These are phyloP conservation scores for Pseudohalonectria lignicola DNA, from an alignment of 2,329 filamentous ascomycete species.

Conservation along the genomic window DNA sequence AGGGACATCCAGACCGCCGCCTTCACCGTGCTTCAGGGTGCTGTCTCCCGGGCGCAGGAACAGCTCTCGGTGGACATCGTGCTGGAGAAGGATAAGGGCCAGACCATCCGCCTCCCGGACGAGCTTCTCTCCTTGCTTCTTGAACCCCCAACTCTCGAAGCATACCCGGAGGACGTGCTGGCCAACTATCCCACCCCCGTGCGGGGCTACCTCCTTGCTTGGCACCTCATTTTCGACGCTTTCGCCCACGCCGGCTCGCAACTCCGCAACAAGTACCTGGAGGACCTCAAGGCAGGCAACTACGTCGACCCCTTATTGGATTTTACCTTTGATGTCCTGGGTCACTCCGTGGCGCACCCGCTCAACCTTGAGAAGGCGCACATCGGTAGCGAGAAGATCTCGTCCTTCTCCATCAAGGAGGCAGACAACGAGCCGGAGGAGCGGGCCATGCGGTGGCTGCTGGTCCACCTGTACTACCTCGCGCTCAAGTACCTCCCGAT, in stretches of 20 bases:
- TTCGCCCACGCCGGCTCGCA: conserved; percentile 70
- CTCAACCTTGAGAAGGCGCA: conserved; percentile 61
- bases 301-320: conserved; percentile 60
- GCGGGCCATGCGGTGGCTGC: conserved; percentile 69
- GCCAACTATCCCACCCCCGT: conserved; percentile 58
- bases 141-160: conserved; percentile 62
- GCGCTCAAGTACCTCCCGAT: conserved; percentile 66
- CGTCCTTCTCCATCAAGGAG: conserved; percentile 37
- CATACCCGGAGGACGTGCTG: conserved; percentile 53
- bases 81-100: conserved; percentile 51
- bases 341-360: conserved; percentile 62
- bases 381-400: conserved; percentile 47
- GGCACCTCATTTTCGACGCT: conserved; percentile 83
- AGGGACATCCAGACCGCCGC: conserved; percentile 67
- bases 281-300: conserved; percentile 65
- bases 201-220: conserved; percentile 75
- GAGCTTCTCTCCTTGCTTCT: conserved; percentile 77
- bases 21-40: conserved; percentile 67
- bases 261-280: conserved; percentile 69
- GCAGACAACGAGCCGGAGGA: conserved; percentile 51
- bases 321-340: conserved; percentile 76
- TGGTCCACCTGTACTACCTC: conserved; percentile 79
- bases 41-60: conserved; percentile 70
- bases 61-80: conserved; percentile 67
- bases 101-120: conserved; percentile 61